Evolutionary conservation across 2,329 filamentous ascomycete species (phyloP).

Genomic region (Calonectria leucothoes): DNA sequence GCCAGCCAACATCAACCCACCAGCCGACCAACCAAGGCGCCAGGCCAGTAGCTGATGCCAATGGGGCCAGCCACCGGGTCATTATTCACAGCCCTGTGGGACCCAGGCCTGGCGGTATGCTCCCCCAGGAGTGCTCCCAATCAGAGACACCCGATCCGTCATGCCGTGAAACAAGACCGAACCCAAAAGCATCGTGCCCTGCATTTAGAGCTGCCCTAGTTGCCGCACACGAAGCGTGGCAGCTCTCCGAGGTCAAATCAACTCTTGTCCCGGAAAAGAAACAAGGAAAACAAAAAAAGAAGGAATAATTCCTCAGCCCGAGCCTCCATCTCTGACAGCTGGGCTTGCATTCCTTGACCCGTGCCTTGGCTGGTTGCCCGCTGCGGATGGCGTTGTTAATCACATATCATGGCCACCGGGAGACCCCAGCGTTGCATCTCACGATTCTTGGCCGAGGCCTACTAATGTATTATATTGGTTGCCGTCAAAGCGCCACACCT

Average conservation of each 20-base stretch:
- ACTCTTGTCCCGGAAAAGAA: neutral
- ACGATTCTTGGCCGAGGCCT: neutral
- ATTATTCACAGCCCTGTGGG: neutral
- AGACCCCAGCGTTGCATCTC: neutral
- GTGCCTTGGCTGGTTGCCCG: neutral
- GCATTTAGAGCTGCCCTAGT: neutral
- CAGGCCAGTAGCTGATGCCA: neutral
- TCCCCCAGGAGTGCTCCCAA: slow-evolving; percentile 8
- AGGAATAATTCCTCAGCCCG: neutral
- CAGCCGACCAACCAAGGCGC: neutral
- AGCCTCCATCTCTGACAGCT: neutral
- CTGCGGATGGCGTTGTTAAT: neutral
- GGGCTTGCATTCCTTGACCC: neutral
- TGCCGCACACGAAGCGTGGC: slow-evolving; percentile 19
- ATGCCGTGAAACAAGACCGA: slow-evolving; percentile 15
- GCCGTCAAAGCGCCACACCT: neutral
- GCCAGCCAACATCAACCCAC: neutral
- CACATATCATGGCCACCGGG: neutral
- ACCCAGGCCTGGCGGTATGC: slow-evolving; percentile 9
- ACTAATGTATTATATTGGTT: neutral
- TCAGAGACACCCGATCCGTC: slow-evolving; percentile 4
- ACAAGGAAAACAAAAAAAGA: neutral
- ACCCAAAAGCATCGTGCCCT: slow-evolving; percentile 9
- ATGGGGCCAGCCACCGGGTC: slow-evolving; percentile 1
- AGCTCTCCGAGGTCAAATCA: neutral